Conservation (phyloP, 176 grass and related monocot genomes). For the Rhynchospora breviuscula region DNA sequence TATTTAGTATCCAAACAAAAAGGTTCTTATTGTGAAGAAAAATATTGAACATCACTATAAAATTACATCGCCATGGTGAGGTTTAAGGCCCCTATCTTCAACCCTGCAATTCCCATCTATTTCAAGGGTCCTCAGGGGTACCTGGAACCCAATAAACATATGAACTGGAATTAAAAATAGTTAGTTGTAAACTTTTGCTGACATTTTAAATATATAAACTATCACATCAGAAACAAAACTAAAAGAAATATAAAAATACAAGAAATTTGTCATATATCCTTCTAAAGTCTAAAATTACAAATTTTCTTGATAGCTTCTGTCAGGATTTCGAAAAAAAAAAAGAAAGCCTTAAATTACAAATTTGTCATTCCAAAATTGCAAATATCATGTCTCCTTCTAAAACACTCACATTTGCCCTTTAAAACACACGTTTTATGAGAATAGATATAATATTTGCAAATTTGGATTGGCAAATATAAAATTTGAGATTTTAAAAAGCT, state of each 20-base stretch:
- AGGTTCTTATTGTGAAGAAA: neutral
- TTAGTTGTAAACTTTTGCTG: neutral
- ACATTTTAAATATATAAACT: neutral
- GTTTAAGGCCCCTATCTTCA: conserved; percentile 92
- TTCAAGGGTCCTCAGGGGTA: conserved; percentile 53
- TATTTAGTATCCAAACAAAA: conserved; percentile 19
- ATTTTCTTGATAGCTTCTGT: neutral
- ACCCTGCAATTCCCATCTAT: conserved; percentile 96
- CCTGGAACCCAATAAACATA: conserved; percentile 33
- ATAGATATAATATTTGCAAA: neutral
- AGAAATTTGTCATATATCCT: neutral
- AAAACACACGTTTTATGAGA: neutral
- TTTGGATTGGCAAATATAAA: neutral
- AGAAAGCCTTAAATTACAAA: neutral
- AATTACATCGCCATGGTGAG: conserved; percentile 89
- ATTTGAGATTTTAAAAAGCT: neutral
- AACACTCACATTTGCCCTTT: neutral
- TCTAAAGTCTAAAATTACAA: neutral
- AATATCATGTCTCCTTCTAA: neutral
- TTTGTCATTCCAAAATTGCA: neutral
- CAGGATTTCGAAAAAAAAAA: too few species aligned
- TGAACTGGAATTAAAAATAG: conserved; percentile 20
- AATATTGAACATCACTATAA: neutral
- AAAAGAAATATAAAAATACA: neutral
- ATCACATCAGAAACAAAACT: neutral